Evolutionary conservation across 306 rosid genomes (phyloP).

Genomic region (Quercus aquifolioides): DNA sequence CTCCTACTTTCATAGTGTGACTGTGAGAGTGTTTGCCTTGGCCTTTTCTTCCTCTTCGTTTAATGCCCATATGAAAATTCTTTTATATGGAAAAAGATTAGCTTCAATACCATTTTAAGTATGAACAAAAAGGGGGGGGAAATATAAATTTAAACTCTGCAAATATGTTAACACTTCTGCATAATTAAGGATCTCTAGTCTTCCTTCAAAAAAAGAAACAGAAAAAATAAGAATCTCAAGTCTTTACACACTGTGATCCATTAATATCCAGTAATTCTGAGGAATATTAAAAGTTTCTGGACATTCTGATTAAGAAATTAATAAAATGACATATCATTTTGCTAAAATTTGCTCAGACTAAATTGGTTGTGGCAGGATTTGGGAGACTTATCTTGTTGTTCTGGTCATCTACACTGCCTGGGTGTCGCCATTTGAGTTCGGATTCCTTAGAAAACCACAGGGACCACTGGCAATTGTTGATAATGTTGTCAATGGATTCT

Average conservation of each 20-base stretch:
- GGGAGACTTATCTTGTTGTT: conserved; percentile 71
- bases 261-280: background rate
- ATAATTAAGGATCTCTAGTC: no score
- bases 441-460: conserved; percentile 67
- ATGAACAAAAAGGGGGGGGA: no score
- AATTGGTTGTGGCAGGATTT: conserved; percentile 44
- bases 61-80: background rate
- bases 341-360: conserved; percentile 13
- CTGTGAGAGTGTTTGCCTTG: no score
- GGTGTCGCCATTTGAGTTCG: conserved; percentile 96
- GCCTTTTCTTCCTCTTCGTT: no score
- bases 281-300: background rate
- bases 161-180: background rate
- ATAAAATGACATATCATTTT: background rate
- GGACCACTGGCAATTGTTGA: conserved; percentile 58
- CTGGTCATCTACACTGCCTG: conserved; percentile 88
- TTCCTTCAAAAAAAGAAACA: background rate
- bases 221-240: background rate
- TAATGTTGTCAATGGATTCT: conserved; percentile 79
- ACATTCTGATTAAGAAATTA: background rate
- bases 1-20: no score
- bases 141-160: no score
- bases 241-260: background rate
- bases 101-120: no score
- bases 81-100: no score